Conservation (phyloP, 306 rosid species). For the Glycine soja region DNA sequence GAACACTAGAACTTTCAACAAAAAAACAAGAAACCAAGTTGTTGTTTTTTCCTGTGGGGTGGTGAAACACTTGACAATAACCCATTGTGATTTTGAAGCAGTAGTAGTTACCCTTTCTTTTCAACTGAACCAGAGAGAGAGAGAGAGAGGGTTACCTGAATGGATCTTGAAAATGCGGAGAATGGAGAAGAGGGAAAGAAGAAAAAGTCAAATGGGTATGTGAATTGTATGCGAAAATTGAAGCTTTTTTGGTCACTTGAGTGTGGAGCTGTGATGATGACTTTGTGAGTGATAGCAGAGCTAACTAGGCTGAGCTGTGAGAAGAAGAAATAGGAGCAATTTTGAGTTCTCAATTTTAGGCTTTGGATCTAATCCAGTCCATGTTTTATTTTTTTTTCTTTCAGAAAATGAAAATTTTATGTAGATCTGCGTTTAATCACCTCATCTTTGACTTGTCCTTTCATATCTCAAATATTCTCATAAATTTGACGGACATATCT, state of each 20-base stretch:
- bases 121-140: background rate
- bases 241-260: constrained; percentile 29
- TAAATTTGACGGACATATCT: no score
- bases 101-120: constrained; percentile 33
- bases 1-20: constrained; percentile 2
- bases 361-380: constrained; percentile 37
- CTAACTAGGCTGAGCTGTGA: background rate
- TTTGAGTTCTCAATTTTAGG: constrained; percentile 36
- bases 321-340: constrained; percentile 33
- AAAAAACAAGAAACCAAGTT: constrained; percentile 13
- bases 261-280: constrained; percentile 39
- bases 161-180: constrained; percentile 49
- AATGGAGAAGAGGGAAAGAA: constrained; percentile 19
- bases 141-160: constrained; percentile 25
- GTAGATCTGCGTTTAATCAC: no score
- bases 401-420: background rate
- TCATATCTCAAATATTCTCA: no score
- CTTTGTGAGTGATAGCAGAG: constrained; percentile 6
- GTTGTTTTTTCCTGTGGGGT: background rate
- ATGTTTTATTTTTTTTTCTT: background rate
- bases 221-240: constrained; percentile 40
- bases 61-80: constrained; percentile 13
- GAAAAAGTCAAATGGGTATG: constrained; percentile 46
- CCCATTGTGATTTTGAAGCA: constrained; percentile 24
- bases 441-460: no score